These are phyloP conservation scores for Saturnispora diversa DNA, from an alignment of 805 yeast genomes.

Conservation along the genomic window DNA sequence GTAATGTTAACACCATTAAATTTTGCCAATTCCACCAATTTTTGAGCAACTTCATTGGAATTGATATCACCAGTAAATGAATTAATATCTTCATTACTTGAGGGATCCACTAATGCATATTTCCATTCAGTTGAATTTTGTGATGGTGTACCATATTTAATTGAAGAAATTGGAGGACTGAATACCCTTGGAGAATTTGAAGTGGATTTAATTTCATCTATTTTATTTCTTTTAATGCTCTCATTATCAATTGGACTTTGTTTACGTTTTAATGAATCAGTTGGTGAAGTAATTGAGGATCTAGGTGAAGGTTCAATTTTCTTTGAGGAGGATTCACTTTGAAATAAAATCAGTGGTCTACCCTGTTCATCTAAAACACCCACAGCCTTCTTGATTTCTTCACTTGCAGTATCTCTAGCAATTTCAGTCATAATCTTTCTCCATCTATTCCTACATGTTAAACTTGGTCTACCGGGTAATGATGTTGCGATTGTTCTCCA, in stretches of 20 bases:
- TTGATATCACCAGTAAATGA: slow-evolving; percentile 41
- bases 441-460: slow-evolving; percentile 91
- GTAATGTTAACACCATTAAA: slow-evolving; percentile 50
- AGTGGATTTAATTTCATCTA: slow-evolving; percentile 8
- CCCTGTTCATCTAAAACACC: slow-evolving; percentile 31
- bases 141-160: slow-evolving; percentile 20
- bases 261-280: slow-evolving; percentile 1
- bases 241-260: slow-evolving; percentile 3
- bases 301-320: background rate
- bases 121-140: slow-evolving; percentile 49
- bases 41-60: slow-evolving; percentile 46
- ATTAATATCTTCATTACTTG: slow-evolving; percentile 36
- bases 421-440: slow-evolving; percentile 74
- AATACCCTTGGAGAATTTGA: slow-evolving; percentile 9
- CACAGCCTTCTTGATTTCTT: slow-evolving; percentile 50
- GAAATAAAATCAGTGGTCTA: slow-evolving; percentile 12
- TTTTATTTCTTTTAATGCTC: background rate
- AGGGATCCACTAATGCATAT: slow-evolving; percentile 42
- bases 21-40: slow-evolving; percentile 53
- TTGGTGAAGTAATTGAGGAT: background rate
- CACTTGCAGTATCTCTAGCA: slow-evolving; percentile 55
- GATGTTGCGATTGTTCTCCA: slow-evolving; percentile 77
- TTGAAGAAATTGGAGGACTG: slow-evolving; percentile 7
- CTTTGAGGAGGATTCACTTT: background rate
- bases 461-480: slow-evolving; percentile 73